These are phyloP conservation scores for Elongisporangium anandrum DNA, from an alignment of 352 stramenopile genomes.

Conservation along the genomic window DNA sequence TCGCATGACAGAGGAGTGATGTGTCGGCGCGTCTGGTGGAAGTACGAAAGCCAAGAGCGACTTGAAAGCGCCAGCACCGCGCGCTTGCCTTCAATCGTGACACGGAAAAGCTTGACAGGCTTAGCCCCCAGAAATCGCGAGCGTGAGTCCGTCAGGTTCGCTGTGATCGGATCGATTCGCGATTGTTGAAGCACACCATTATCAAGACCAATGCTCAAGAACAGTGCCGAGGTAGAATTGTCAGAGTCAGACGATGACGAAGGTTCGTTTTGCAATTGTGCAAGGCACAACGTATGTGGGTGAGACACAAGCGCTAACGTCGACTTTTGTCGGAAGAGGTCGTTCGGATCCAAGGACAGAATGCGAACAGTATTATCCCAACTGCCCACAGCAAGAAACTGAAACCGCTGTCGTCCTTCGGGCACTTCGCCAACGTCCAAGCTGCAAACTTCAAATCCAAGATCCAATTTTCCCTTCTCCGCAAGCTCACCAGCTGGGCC, in stretches of 20 bases:
- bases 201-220: constrained; percentile 87
- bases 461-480: constrained; percentile 92
- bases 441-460: constrained; percentile 96
- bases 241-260: constrained; percentile 41
- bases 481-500: constrained; percentile 89
- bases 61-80: constrained; percentile 94
- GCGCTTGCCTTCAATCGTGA: constrained; percentile 84
- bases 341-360: constrained; percentile 92
- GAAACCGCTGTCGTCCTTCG: constrained; percentile 89
- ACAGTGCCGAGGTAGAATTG: constrained; percentile 63
- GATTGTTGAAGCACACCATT: constrained; percentile 95
- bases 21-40: constrained; percentile 87
- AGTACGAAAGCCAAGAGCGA: constrained; percentile 96
- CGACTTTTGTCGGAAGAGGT: constrained; percentile 86
- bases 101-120: constrained; percentile 94
- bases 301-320: constrained; percentile 79
- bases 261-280: constrained; percentile 73
- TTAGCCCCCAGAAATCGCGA: constrained; percentile 93
- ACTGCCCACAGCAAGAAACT: constrained; percentile 96
- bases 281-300: constrained; percentile 77
- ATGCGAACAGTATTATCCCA: constrained; percentile 92
- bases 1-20: constrained; percentile 96
- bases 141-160: constrained; percentile 80
- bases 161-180: constrained; percentile 85
- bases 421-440: constrained; percentile 96